phyloP scores from a whole-genome alignment of 805 yeast genomes.

The Diddensiella transvaalensis region DNA sequence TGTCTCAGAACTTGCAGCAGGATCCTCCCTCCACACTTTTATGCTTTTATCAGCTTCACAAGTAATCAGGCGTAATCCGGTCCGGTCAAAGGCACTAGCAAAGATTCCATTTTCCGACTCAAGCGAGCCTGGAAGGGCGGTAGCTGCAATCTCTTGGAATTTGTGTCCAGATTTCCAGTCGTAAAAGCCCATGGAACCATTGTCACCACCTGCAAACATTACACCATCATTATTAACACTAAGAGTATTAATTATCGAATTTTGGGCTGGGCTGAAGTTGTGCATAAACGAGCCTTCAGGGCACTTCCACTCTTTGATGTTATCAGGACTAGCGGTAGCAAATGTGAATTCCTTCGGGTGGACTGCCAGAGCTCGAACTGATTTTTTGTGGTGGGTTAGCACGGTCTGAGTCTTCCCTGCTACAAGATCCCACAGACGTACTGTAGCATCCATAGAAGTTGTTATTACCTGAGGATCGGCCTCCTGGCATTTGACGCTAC shows the following conservation, averaged over 20 bases:
- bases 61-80: conserved; percentile 77
- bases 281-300: conserved; percentile 75
- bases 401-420: conserved; percentile 70
- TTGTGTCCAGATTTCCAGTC: conserved; percentile 72
- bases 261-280: conserved; percentile 44
- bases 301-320: conserved; percentile 76
- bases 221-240: conserved; percentile 60
- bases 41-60: conserved; percentile 85
- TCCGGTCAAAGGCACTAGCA: conserved; percentile 68
- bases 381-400: conserved; percentile 79
- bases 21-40: conserved; percentile 51
- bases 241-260: conserved; percentile 64
- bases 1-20: conserved; percentile 37
- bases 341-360: conserved; percentile 72
- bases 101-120: conserved; percentile 66
- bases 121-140: conserved; percentile 65
- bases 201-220: conserved; percentile 77
- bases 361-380: conserved; percentile 67
- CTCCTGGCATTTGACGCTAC: conserved; percentile 60
- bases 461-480: conserved; percentile 84
- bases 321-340: conserved; percentile 77
- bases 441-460: conserved; percentile 79
- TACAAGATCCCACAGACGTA: conserved; percentile 85
- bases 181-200: conserved; percentile 72
- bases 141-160: conserved; percentile 52